Evolutionary conservation across 1,139 yeast genomes (phyloP), one percentile per base, ranked within the genome.

Genomic region (Pichia norvegensis): DNA sequence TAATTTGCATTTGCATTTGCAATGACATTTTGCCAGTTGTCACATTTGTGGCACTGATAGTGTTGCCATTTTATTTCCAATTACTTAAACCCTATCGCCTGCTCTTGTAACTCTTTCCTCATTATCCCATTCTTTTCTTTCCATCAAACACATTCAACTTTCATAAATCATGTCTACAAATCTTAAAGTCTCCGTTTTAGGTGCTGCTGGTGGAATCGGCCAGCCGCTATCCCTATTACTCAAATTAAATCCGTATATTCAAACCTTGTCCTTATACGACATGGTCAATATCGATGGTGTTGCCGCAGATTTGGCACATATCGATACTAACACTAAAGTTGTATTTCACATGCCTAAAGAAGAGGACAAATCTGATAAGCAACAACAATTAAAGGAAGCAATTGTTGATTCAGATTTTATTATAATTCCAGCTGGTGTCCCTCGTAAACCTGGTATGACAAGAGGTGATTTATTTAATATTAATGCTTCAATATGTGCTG

Each of bases 381-480:
- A 81, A 10, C n/a, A 23, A 17, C 41, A 44, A n/a, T 64, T 79
- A 38, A 60, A 65, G 42, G 60, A 59, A 38, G 94, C 95, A 25
- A 73, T 90, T 56, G 67, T 74, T 44, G 84, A 79, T 43, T 73
- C 95, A 25, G 85, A 84, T 60, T 74, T 88, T 52, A 85, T 90
- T 53, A 79, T 90, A 50, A 85, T 90, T 64, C 96, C 97, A 53
- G 97, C 97, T 43, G 97, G 97, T 64, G 86, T 90, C 49, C 97
- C 97, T 66, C 81, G 97, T 73, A 90, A 90, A 73, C 97, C 97
- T 48, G 97, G 97, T 57, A 90, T 90, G 97, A 85, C 97, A 55
- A 81, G 97, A 68, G 97, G 90, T 66, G 97, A 90, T 65, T 76
- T 90, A 65, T 87, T 90, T 77, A 80, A 80, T 70, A 85, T 92